Base-by-base conservation (phyloP, 2,329 filamentous ascomycete genomes). In the Lasiodiplodia citricola region DNA sequence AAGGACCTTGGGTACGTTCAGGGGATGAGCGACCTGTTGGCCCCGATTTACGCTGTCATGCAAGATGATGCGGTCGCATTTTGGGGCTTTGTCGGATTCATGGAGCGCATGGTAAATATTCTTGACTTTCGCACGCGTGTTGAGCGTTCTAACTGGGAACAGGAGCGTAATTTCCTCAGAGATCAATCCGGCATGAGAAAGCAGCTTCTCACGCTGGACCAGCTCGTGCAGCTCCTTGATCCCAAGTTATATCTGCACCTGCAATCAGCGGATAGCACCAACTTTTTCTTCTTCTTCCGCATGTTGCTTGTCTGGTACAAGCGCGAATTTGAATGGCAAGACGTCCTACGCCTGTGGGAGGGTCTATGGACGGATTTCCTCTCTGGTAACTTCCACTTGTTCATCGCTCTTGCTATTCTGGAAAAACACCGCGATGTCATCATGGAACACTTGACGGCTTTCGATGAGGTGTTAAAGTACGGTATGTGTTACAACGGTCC, bases 241-340 rank as follows among this genome's bases (percentile, higher is more conserved):
- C 96, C 96, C 0, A 92, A 94, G 77, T 88, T 99, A 8, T 98
- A 97, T 80, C 86, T 92, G 2, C 96, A 99, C 75, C 87, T 99
- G 0, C 89, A 97, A 79, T 90, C 88, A 18, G 92, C 94, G 23
- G 96, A 99, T 75, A 96, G 92, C 75, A 99, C 96, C 28, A 99
- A 99, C 79, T 99, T 99, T 81, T 99, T 99, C 82, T 99, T 99
- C 84, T 98, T 99, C 85, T 99, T 98, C 88, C 92, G 96, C 70
- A 98, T 98, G 96, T 86, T 99, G 41, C 86, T 99, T 1, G 96
- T 99, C 11, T 99, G 96, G 96, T 99, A 96, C 81, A 99, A 99
- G 84, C 91, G 96, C 58, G 96, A 99, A 80, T 99, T 99, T 75
- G 87, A 89, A 73, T 99, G 95, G 93, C 79, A 87, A 58, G 94